Percentiles rank a stretch among this genome's conserved stretches.
Evolutionary conservation across 2,329 filamentous ascomycete species (phyloP).

Genomic region (Alternaria triticina): DNA sequence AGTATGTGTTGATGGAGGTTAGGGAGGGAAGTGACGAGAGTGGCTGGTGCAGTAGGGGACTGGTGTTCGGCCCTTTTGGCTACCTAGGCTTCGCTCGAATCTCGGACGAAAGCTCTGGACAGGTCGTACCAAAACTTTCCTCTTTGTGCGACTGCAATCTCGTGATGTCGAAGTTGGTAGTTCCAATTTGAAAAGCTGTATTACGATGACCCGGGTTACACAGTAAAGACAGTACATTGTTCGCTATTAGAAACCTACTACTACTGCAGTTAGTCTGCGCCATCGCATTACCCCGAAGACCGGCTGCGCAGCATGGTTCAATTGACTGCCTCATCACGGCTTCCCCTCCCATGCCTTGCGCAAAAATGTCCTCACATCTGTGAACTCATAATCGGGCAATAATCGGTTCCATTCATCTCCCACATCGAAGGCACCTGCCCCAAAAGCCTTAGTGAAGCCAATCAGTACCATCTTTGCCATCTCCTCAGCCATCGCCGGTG

Average conservation of each 20-base stretch:
- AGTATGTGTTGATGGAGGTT: not conserved
- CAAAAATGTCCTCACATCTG: slow-evolving; percentile 47
- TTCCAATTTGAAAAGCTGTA: too few species aligned
- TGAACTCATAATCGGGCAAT: slow-evolving; percentile 53
- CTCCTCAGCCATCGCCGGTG: slow-evolving; percentile 39
- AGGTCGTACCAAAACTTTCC: too few species aligned
- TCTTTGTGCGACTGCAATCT: too few species aligned
- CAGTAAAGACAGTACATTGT: not conserved
- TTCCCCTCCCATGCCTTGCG: slow-evolving; percentile 47
- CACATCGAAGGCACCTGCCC: slow-evolving; percentile 49
- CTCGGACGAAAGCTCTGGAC: not conserved
- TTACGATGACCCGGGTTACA: too few species aligned
- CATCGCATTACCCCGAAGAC: not conserved
- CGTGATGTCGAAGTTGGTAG: too few species aligned
- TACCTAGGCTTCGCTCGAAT: too few species aligned
- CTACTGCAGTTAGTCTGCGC: not conserved
- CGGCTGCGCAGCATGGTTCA: not conserved
- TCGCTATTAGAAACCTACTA: not conserved
- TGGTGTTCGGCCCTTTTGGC: not conserved
- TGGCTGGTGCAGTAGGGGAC: not conserved
- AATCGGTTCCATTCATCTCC: slow-evolving; percentile 54
- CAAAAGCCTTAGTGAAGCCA: slow-evolving; percentile 23
- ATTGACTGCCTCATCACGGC: not conserved
- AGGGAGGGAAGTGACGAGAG: not conserved
- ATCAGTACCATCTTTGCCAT: slow-evolving; percentile 44